A percentile compares a stretch with the other conserved stretches of the same genome.
These are phyloP conservation scores for Phaffia rhodozyma DNA, from an alignment of 1,284 basidiomycete genomes.

Conservation along the genomic window DNA sequence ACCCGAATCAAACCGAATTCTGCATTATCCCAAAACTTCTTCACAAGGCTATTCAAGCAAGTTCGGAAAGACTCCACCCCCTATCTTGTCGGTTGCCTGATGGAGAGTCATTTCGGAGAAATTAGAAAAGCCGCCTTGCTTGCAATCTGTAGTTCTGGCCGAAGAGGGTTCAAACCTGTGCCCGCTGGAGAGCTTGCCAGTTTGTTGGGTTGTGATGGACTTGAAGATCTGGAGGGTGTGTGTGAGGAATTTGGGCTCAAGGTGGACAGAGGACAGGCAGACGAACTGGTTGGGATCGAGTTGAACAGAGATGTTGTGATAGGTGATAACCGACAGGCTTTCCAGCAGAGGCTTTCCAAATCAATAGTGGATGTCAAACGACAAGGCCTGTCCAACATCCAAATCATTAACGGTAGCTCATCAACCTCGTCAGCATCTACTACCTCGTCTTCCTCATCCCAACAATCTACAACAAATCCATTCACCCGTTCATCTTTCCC, in stretches of 20 bases:
- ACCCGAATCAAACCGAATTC: conserved; percentile 36
- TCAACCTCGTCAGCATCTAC: neutral
- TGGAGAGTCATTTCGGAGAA: conserved; percentile 42
- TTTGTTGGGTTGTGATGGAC: conserved; percentile 38
- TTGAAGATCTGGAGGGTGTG: conserved; percentile 30
- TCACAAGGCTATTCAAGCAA: conserved; percentile 47
- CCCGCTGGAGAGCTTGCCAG: conserved; percentile 31
- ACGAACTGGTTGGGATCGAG: conserved; percentile 33
- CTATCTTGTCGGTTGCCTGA: conserved; percentile 43
- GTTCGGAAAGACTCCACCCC: conserved; percentile 33
- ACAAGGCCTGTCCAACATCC: conserved; percentile 47
- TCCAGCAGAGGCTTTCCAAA: neutral
- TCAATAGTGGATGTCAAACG: conserved; percentile 40
- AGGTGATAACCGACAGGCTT: conserved; percentile 54
- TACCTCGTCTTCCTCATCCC: neutral
- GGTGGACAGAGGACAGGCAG: conserved; percentile 29
- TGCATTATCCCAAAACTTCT: conserved; percentile 42
- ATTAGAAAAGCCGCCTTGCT: conserved; percentile 41
- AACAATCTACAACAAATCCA: neutral
- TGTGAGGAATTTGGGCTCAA: conserved; percentile 33
- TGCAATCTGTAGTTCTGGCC: conserved; percentile 39
- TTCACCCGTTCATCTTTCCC: neutral
- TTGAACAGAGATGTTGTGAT: conserved; percentile 48
- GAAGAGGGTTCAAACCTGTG: conserved; percentile 31
- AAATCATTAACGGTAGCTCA: conserved; percentile 60